Evolutionary conservation across 768 basidiomycete species (phyloP).

Genomic region (Dioszegia crocea): DNA sequence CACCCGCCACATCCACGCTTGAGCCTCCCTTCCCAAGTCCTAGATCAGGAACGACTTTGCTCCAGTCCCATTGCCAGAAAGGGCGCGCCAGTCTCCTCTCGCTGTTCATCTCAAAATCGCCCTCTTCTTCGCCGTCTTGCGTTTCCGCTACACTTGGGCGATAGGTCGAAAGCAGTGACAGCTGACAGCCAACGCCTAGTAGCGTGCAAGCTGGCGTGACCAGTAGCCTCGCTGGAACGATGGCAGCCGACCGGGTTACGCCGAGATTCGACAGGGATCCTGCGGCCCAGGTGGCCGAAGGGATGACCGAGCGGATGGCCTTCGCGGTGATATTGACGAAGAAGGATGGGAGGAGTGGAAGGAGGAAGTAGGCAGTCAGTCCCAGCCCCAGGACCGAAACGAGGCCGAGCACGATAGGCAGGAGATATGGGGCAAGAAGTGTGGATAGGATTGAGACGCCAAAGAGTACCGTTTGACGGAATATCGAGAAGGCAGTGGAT

Average conservation of each 20-base stretch:
- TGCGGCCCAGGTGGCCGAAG: background rate
- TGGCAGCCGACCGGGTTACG: background rate
- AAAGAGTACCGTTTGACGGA: background rate
- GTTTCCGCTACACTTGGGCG: conserved; percentile 14
- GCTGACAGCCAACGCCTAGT: conserved; percentile 1
- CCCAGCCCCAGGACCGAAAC: background rate
- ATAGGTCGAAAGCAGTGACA: conserved; percentile 8
- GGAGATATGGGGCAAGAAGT: conserved; percentile 1
- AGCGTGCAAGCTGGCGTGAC: background rate
- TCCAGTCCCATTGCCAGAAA: conserved; percentile 23
- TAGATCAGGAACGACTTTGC: background rate
- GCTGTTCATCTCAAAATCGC: conserved; percentile 1
- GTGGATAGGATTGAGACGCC: background rate
- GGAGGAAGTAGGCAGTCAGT: conserved; percentile 2
- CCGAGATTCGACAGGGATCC: conserved; percentile 4
- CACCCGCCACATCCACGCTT: conserved; percentile 21
- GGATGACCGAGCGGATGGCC: background rate
- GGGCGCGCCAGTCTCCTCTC: conserved; percentile 16
- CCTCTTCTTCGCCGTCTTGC: conserved; percentile 1
- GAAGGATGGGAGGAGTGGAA: conserved; percentile 9
- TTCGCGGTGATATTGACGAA: background rate
- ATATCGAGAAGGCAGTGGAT: background rate
- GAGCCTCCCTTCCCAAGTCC: background rate
- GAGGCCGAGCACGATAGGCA: background rate
- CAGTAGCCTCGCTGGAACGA: background rate